These are phyloP conservation scores for Podospora comata DNA, from an alignment of 495 filamentous ascomycete genomes.

Conservation along the genomic window DNA sequence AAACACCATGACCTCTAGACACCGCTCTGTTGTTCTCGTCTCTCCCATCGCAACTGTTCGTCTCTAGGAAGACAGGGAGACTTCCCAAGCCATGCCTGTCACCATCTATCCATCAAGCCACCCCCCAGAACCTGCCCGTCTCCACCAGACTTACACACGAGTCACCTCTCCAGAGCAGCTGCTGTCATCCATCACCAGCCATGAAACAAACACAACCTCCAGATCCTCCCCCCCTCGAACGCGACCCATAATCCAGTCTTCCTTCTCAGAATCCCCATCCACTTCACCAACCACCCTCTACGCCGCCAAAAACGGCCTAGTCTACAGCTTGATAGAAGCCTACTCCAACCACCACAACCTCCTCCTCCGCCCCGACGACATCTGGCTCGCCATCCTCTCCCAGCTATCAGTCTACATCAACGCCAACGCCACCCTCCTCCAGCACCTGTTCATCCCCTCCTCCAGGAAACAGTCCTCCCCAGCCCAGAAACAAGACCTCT, in stretches of 20 bases:
- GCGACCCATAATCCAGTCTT: constrained; percentile 29
- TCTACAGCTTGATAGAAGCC: constrained; percentile 48
- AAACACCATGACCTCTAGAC: neutral
- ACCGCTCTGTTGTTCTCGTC: neutral
- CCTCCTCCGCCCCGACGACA: constrained; percentile 57
- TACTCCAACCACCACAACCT: constrained; percentile 56
- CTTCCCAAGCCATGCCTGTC: constrained; percentile 19
- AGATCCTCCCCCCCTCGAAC: neutral
- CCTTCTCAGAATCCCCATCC: constrained; percentile 24
- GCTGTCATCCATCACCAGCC: constrained; percentile 23
- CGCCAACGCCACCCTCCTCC: constrained; percentile 45
- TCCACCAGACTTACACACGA: constrained; percentile 14
- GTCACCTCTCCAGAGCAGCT: constrained; percentile 24
- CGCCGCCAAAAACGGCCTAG: constrained; percentile 49
- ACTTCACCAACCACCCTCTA: constrained; percentile 29
- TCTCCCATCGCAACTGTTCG: neutral
- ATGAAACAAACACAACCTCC: constrained; percentile 13
- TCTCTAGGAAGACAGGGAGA: neutral
- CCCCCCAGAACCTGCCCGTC: constrained; percentile 16
- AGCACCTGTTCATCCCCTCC: constrained; percentile 39
- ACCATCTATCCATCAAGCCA: constrained; percentile 25
- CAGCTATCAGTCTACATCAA: constrained; percentile 55
- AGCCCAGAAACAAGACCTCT: constrained; percentile 34
- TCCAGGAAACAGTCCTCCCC: constrained; percentile 24
- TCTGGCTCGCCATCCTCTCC: constrained; percentile 58